Evolutionary conservation across 2,329 filamentous ascomycete genomes (phyloP).

Genomic region (Penicillium sp.): DNA sequence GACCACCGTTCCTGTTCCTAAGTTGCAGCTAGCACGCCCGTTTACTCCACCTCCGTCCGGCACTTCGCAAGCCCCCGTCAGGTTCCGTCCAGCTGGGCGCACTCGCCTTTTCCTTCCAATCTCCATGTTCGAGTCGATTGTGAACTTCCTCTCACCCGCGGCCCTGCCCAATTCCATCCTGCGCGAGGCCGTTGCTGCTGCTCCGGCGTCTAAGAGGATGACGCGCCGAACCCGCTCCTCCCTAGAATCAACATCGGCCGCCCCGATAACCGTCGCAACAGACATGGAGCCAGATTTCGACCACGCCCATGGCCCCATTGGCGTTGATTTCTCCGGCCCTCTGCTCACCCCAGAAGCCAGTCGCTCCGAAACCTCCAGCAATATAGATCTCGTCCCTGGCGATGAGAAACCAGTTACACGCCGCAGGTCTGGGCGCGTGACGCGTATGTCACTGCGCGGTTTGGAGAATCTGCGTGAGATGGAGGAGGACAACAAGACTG

Average conservation of each 20-base stretch:
- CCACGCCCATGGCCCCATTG: constrained; percentile 26
- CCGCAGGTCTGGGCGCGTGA: constrained; percentile 36
- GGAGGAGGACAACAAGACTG: constrained; percentile 20
- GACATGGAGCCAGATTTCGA: constrained; percentile 21
- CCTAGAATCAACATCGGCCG: constrained; percentile 27
- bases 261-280: constrained; percentile 22
- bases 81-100: background rate
- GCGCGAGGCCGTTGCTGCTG: constrained; percentile 10
- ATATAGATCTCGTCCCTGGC: constrained; percentile 31
- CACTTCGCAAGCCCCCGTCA: background rate
- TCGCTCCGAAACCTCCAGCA: constrained; percentile 41
- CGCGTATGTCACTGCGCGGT: constrained; percentile 35
- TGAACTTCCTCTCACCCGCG: constrained; percentile 15
- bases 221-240: constrained; percentile 24
- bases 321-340: constrained; percentile 34
- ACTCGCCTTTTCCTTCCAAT: background rate
- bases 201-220: constrained; percentile 23
- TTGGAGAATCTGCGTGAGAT: constrained; percentile 26
- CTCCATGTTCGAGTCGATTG: constrained; percentile 17
- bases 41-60: constrained; percentile 1
- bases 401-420: constrained; percentile 31
- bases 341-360: constrained; percentile 42
- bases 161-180: constrained; percentile 12
- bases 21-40: background rate
- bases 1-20: background rate